These are phyloP conservation scores for Rusavskia elegans DNA, from an alignment of 495 filamentous ascomycete species.

Conservation along the genomic window DNA sequence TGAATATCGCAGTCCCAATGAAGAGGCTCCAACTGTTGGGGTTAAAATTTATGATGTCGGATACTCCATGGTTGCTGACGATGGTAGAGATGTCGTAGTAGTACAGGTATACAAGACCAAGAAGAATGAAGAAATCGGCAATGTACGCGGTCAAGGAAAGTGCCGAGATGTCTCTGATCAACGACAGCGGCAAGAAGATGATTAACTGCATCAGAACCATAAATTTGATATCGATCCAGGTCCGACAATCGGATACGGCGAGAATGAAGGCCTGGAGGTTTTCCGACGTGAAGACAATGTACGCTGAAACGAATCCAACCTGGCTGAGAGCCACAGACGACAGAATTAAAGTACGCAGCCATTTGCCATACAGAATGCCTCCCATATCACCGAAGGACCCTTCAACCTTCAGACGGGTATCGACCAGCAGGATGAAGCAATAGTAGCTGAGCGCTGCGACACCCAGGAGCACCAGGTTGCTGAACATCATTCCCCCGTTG, in stretches of 20 bases:
- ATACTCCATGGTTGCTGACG: slow-evolving; percentile 51
- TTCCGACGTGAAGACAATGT: slow-evolving; percentile 93
- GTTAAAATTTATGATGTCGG: slow-evolving; percentile 82
- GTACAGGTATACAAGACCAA: slow-evolving; percentile 85
- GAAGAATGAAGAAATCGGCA: slow-evolving; percentile 83
- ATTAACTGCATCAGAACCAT: slow-evolving; percentile 87
- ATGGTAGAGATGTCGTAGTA: slow-evolving; percentile 91
- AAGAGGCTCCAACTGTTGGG: slow-evolving; percentile 81
- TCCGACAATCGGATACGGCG: slow-evolving; percentile 67
- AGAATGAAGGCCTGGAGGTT: slow-evolving; percentile 89
- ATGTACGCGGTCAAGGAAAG: slow-evolving; percentile 79
- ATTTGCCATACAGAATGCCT: slow-evolving; percentile 74
- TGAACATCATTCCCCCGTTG: slow-evolving; percentile 96
- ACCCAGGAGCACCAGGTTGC: slow-evolving; percentile 69
- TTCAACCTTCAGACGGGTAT: slow-evolving; percentile 65
- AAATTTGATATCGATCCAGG: slow-evolving; percentile 65
- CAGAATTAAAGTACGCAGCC: slow-evolving; percentile 77
- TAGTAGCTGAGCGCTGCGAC: slow-evolving; percentile 83
- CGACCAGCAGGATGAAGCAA: slow-evolving; percentile 86
- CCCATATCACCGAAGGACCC: slow-evolving; percentile 96
- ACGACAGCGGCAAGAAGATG: slow-evolving; percentile 80
- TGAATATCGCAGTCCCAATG: slow-evolving; percentile 97
- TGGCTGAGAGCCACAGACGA: slow-evolving; percentile 85
- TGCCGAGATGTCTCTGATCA: slow-evolving; percentile 92
- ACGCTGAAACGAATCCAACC: slow-evolving; percentile 90